Percentiles rank a stretch among this genome's conserved stretches.
Evolutionary conservation across 331 rosid genomes (phyloP).

Genomic region (Stylosanthes scabra): DNA sequence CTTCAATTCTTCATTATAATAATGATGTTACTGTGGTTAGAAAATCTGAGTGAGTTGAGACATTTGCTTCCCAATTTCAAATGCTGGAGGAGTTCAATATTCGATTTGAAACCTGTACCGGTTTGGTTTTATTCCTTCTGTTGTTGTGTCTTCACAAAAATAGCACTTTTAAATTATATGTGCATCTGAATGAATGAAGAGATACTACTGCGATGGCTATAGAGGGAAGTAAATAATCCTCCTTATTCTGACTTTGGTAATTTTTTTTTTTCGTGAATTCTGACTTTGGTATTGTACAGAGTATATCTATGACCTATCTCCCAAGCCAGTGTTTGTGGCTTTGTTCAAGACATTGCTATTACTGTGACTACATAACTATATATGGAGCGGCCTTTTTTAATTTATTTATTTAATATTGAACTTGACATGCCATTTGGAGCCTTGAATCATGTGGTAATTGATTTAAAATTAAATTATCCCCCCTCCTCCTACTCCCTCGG

Average conservation of each 20-base stretch:
- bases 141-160: slow-evolving; percentile 13
- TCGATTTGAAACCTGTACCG: slow-evolving; percentile 28
- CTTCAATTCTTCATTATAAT: slow-evolving; percentile 58
- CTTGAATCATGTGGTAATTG: background rate
- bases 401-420: background rate
- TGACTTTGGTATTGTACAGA: slow-evolving; percentile 40
- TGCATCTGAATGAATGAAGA: background rate
- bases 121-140: slow-evolving; percentile 1
- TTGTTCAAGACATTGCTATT: background rate
- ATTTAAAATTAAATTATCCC: too few species aligned
- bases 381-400: slow-evolving; percentile 10
- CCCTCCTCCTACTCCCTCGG: too few species aligned
- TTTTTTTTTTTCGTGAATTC: too few species aligned
- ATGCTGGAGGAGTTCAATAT: slow-evolving; percentile 71
- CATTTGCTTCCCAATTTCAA: slow-evolving; percentile 67
- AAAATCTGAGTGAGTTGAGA: slow-evolving; percentile 65
- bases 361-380: background rate
- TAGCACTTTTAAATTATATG: slow-evolving; percentile 30
- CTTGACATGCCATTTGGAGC: background rate
- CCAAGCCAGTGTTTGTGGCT: background rate
- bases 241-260: too few species aligned
- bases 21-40: slow-evolving; percentile 58
- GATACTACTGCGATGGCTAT: slow-evolving; percentile 21
- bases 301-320: slow-evolving; percentile 13
- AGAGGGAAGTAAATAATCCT: slow-evolving; percentile 16